These are phyloP conservation scores for Pichia sp. DNA, from an alignment of 1,139 yeast species.

Conservation along the genomic window DNA sequence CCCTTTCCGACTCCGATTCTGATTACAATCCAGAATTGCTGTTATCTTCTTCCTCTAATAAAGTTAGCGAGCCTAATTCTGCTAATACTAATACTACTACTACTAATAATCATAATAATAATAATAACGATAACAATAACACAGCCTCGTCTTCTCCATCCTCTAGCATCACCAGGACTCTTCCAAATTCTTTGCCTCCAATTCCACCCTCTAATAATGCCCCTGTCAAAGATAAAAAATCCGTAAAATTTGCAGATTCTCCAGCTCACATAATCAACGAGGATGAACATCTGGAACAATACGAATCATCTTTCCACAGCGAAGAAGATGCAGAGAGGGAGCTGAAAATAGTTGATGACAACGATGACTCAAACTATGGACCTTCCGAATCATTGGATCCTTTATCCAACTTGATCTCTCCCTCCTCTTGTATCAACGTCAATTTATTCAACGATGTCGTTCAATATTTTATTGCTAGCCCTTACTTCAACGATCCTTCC, in stretches of 20 bases:
- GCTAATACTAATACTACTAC: not conserved
- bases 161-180: not conserved
- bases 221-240: conserved; percentile 4
- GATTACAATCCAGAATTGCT: conserved; percentile 15
- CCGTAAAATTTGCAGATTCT: conserved; percentile 10
- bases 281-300: not conserved
- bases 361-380: conserved; percentile 4
- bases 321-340: conserved; percentile 14
- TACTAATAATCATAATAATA: not conserved
- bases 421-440: conserved; percentile 16
- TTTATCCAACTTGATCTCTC: not conserved
- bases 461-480: conserved; percentile 20
- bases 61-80: not conserved
- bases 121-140: not conserved
- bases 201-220: not conserved
- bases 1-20: conserved; percentile 10
- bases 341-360: conserved; percentile 3
- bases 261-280: not conserved
- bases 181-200: conserved; percentile 1
- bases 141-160: not conserved
- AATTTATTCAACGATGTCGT: conserved; percentile 25
- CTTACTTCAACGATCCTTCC: conserved; percentile 28
- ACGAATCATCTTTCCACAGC: not conserved
- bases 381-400: not conserved
- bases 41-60: not conserved